Evolutionary conservation across 306 rosid species (phyloP).

Genomic region (Mimosa pudica): DNA sequence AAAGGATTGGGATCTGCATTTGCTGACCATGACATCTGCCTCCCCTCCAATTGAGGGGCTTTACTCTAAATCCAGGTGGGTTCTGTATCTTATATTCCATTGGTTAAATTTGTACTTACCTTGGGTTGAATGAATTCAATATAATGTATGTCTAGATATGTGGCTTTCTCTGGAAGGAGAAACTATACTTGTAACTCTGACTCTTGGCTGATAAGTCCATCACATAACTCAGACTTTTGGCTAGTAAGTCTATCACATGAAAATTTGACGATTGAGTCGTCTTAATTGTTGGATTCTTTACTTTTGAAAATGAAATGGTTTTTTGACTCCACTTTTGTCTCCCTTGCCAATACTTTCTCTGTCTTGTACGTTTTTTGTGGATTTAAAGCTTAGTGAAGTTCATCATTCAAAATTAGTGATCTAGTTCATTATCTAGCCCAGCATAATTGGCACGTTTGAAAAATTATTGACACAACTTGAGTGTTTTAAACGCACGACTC

Average conservation of each 20-base stretch:
- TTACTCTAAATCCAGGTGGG: slow-evolving; percentile 77
- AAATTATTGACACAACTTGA: neutral
- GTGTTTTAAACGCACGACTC: neutral
- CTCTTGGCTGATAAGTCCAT: slow-evolving; percentile 15
- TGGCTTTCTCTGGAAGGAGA: neutral
- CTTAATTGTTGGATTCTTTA: slow-evolving; percentile 20
- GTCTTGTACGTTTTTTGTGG: neutral
- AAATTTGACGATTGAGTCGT: slow-evolving; percentile 10
- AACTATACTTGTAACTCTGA: neutral
- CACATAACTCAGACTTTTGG: neutral
- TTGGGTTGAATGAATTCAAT: slow-evolving; percentile 3
- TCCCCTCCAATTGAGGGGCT: slow-evolving; percentile 56
- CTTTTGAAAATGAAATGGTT: slow-evolving; percentile 23
- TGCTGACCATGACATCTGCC: slow-evolving; percentile 75
- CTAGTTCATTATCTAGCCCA: neutral
- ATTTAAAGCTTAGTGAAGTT: slow-evolving; percentile 22
- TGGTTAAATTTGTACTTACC: slow-evolving; percentile 33
- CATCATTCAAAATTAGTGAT: slow-evolving; percentile 10
- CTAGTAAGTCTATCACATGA: slow-evolving; percentile 7
- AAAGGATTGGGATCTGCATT: slow-evolving; percentile 80
- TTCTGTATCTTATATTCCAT: slow-evolving; percentile 25
- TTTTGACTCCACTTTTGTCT: neutral
- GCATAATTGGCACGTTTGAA: neutral
- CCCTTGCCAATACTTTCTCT: slow-evolving; percentile 17
- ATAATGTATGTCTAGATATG: slow-evolving; percentile 19